phyloP scores from a whole-genome alignment of 352 stramenopile genomes.

The Phytophthora capsici region DNA sequence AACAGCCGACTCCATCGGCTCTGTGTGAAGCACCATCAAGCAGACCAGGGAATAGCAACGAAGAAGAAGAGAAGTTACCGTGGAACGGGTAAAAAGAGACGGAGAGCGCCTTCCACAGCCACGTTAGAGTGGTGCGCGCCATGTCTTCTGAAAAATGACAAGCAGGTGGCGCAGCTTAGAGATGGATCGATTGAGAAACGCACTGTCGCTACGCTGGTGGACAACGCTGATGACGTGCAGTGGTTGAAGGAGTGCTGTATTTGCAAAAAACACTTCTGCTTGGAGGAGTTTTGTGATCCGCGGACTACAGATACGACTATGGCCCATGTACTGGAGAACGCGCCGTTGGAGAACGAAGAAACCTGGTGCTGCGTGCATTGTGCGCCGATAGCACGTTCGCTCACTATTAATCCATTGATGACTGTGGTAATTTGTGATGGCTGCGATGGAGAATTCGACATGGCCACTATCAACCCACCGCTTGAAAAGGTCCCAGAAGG shows the following conservation, averaged over 20 bases:
- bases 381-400: slow-evolving; percentile 3
- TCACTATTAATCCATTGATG: slow-evolving; percentile 6
- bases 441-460: slow-evolving; percentile 75
- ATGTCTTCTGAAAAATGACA: slow-evolving; percentile 25
- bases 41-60: background rate
- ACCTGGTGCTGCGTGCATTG: slow-evolving; percentile 53
- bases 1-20: slow-evolving; percentile 32
- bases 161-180: slow-evolving; percentile 10
- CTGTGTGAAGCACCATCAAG: slow-evolving; percentile 33
- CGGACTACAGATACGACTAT: slow-evolving; percentile 34
- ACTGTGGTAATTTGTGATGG: slow-evolving; percentile 72
- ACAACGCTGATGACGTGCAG: slow-evolving; percentile 26
- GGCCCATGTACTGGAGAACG: slow-evolving; percentile 36
- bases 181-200: slow-evolving; percentile 44
- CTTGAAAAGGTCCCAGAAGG: slow-evolving; percentile 51
- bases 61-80: slow-evolving; percentile 26
- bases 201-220: slow-evolving; percentile 50
- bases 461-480: slow-evolving; percentile 54
- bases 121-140: slow-evolving; percentile 30
- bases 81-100: slow-evolving; percentile 32
- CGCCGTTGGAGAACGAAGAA: slow-evolving; percentile 35
- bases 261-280: slow-evolving; percentile 44
- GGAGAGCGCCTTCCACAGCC: slow-evolving; percentile 14
- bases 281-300: slow-evolving; percentile 51
- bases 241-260: slow-evolving; percentile 42